These are phyloP conservation scores for Rhizopus sp. DNA, from an alignment of 371 early-diverging fungal species.

Conservation along the genomic window DNA sequence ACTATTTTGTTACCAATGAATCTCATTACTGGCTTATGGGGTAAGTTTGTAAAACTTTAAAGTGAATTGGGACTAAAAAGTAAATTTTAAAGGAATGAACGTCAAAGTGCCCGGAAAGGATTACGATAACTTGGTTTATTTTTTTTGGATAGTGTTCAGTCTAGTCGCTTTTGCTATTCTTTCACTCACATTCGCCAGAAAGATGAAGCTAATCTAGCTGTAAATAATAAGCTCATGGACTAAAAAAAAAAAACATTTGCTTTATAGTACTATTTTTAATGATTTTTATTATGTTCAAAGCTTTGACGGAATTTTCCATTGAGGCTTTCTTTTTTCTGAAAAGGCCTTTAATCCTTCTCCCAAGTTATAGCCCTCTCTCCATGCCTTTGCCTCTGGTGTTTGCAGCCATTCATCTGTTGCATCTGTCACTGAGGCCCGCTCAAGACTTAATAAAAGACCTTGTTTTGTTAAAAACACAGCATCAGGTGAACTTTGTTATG, in stretches of 20 bases:
- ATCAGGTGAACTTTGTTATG: slow-evolving; percentile 38
- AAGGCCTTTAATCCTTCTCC: slow-evolving; percentile 45
- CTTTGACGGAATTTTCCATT: slow-evolving; percentile 41
- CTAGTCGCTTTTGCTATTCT: slow-evolving; percentile 42
- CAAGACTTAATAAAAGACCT: slow-evolving; percentile 43
- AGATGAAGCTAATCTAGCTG: slow-evolving; percentile 22
- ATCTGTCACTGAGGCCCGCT: slow-evolving; percentile 37
- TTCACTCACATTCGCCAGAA: slow-evolving; percentile 33
- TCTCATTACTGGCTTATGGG: slow-evolving; percentile 78
- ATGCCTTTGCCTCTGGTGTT: slow-evolving; percentile 38
- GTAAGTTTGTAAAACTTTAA: slow-evolving; percentile 12
- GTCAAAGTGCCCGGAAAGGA: slow-evolving; percentile 76
- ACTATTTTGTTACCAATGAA: slow-evolving; percentile 91
- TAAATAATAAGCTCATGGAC: neutral
- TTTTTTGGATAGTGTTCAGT: slow-evolving; percentile 45
- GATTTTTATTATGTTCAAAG: slow-evolving; percentile 4
- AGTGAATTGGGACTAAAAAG: neutral
- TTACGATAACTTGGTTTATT: slow-evolving; percentile 43
- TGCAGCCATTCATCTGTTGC: slow-evolving; percentile 41
- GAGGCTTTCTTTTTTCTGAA: slow-evolving; percentile 37
- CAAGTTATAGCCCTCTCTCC: slow-evolving; percentile 43
- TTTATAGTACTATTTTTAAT: neutral
- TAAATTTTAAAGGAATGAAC: slow-evolving; percentile 61
- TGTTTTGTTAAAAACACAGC: slow-evolving; percentile 48
- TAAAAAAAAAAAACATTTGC: neutral